phyloP scores from a whole-genome alignment of 2,329 filamentous ascomycete species.

The Emericellopsis atlantica region DNA sequence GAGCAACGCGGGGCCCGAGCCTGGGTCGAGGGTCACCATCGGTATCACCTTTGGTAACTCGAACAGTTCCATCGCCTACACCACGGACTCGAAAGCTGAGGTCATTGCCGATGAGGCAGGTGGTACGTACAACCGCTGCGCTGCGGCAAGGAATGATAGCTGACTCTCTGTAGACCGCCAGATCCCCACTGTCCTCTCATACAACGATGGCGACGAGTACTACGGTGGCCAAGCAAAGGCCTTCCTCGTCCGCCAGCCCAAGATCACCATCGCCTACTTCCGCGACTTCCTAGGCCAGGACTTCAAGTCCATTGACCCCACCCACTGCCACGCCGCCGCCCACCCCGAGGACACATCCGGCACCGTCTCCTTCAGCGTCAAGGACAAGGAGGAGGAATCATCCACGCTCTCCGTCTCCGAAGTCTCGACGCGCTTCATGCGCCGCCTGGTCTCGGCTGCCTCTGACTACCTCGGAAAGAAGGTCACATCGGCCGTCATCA shows the following conservation, averaged over 20 bases:
- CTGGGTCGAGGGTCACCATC: slow-evolving; percentile 59
- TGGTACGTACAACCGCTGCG: slow-evolving; percentile 35
- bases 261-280: slow-evolving; percentile 92
- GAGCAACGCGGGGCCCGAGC: slow-evolving; percentile 32
- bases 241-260: slow-evolving; percentile 82
- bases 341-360: slow-evolving; percentile 68
- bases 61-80: slow-evolving; percentile 93
- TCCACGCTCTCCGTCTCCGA: slow-evolving; percentile 70
- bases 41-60: slow-evolving; percentile 97
- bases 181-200: slow-evolving; percentile 88
- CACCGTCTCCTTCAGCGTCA: slow-evolving; percentile 68
- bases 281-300: slow-evolving; percentile 91
- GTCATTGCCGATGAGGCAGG: slow-evolving; percentile 99
- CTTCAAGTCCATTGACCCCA: slow-evolving; percentile 94
- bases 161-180: slow-evolving; percentile 59
- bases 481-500: slow-evolving; percentile 89
- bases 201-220: slow-evolving; percentile 92
- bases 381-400: slow-evolving; percentile 57
- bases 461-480: slow-evolving; percentile 86
- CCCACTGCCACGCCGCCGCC: slow-evolving; percentile 83
- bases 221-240: slow-evolving; percentile 90
- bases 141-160: not conserved
- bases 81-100: slow-evolving; percentile 85
- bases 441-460: slow-evolving; percentile 69
- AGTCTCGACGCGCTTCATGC: slow-evolving; percentile 72